phyloP scores from a whole-genome alignment of 1,284 basidiomycete genomes.

The Cutaneotrichosporon sp. region DNA sequence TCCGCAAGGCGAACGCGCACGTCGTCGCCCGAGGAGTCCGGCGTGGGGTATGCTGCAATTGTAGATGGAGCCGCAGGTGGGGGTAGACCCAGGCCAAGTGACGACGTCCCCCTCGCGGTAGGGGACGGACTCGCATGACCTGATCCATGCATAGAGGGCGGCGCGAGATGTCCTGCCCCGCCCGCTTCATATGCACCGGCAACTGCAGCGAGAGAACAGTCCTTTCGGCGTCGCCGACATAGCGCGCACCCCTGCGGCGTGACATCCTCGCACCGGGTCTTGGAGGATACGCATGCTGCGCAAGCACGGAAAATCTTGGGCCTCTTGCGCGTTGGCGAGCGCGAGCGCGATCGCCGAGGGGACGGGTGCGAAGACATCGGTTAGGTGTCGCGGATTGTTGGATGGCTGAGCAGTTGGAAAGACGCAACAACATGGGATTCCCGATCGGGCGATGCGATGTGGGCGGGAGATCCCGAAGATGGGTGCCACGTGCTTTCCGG shows the following conservation, averaged over 20 bases:
- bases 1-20: constrained; percentile 13
- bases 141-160: too few relatives aligned
- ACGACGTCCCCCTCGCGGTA: too few relatives aligned
- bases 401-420: too few relatives aligned
- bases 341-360: neutral
- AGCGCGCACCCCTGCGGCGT: constrained; percentile 24
- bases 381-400: too few relatives aligned
- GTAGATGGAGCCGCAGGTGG: neutral
- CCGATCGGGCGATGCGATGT: too few relatives aligned
- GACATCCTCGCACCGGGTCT: constrained; percentile 36
- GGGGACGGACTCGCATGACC: too few relatives aligned
- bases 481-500: too few relatives aligned
- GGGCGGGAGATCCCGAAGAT: too few relatives aligned
- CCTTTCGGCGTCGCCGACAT: constrained; percentile 26
- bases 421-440: too few relatives aligned
- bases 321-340: constrained; percentile 12
- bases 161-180: neutral
- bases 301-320: constrained; percentile 34
- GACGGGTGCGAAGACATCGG: too few relatives aligned
- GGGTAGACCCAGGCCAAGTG: too few relatives aligned
- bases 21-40: constrained; percentile 1
- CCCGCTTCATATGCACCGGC: constrained; percentile 5
- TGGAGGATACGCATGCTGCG: constrained; percentile 27
- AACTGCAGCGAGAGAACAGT: constrained; percentile 24
- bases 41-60: neutral